These are phyloP conservation scores for Sporisorium iseilematis-ciliati DNA, from an alignment of 1,284 basidiomycete species.

Conservation along the genomic window DNA sequence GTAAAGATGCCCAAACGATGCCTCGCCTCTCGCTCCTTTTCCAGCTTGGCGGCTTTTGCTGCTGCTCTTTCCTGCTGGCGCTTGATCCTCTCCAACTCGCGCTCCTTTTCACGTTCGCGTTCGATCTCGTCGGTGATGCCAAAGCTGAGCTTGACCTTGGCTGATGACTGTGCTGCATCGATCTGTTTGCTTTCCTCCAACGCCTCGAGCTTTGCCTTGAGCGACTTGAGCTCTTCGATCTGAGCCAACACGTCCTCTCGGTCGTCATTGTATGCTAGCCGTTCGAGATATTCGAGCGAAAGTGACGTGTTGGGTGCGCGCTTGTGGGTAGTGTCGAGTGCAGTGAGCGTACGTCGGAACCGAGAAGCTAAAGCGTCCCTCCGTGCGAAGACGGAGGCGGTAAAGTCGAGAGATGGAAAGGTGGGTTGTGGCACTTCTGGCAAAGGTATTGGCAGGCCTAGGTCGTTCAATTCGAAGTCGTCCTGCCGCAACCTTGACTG, in stretches of 20 bases:
- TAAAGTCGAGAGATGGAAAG: constrained; percentile 46
- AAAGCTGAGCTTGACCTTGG: constrained; percentile 42
- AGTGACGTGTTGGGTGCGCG: constrained; percentile 44
- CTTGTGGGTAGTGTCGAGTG: constrained; percentile 38
- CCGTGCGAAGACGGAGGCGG: constrained; percentile 48
- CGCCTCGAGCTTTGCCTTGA: constrained; percentile 55
- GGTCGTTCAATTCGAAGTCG: constrained; percentile 25
- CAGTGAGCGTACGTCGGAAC: constrained; percentile 42
- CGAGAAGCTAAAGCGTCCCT: constrained; percentile 35
- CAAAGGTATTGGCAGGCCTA: constrained; percentile 32
- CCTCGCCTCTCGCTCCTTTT: constrained; percentile 43
- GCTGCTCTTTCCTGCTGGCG: constrained; percentile 48
- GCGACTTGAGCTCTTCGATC: constrained; percentile 52
- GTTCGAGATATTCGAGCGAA: constrained; percentile 58
- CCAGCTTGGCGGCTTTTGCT: constrained; percentile 43
- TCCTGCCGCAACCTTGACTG: not conserved
- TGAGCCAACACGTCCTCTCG: constrained; percentile 44
- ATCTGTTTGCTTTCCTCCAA: constrained; percentile 37
- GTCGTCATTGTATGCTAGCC: constrained; percentile 61
- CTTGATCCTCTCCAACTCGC: constrained; percentile 44
- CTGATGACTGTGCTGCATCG: constrained; percentile 20
- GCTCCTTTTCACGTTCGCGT: constrained; percentile 42
- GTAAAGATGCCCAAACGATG: constrained; percentile 44
- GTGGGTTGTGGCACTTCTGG: constrained; percentile 34
- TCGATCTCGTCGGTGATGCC: constrained; percentile 54